These are phyloP conservation scores for Paratinospora sagittata DNA, from an alignment of 164 flowering plant genomes.

Conservation along the genomic window DNA sequence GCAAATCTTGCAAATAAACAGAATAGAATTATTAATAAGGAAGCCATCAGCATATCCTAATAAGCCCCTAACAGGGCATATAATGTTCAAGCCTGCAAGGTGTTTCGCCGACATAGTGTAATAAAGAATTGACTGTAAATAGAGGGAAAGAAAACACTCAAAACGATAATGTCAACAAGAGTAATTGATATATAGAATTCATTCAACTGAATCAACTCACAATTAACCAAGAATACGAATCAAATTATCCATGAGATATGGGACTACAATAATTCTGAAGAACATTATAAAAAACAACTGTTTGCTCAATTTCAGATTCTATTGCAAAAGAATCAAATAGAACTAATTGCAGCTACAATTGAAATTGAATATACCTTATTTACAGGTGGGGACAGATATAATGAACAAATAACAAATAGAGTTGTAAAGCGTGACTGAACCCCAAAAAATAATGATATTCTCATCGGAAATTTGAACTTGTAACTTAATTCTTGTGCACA, in stretches of 20 bases:
- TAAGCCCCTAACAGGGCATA: not conserved
- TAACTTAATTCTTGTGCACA: not conserved
- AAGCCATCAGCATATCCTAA: not conserved
- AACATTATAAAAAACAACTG: not conserved
- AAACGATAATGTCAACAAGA: not conserved
- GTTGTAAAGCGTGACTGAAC: slow-evolving; percentile 4
- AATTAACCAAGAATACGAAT: not conserved
- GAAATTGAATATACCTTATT: slow-evolving; percentile 8
- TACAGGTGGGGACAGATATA: slow-evolving; percentile 6
- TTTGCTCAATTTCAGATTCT: not conserved
- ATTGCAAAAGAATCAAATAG: slow-evolving; percentile 8
- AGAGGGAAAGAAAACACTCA: not conserved
- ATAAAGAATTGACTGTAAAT: not conserved
- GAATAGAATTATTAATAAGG: not conserved
- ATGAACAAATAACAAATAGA: slow-evolving; percentile 8
- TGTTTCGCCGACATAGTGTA: not conserved
- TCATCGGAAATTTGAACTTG: not conserved
- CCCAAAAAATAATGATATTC: not conserved
- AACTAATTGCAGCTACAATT: slow-evolving; percentile 1
- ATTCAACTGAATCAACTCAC: not conserved
- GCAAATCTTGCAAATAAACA: not conserved
- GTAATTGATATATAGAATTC: not conserved
- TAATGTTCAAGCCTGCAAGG: not conserved
- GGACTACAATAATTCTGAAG: not conserved
- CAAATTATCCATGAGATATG: not conserved